A percentile compares a stretch with the other conserved stretches of the same genome.
These are phyloP conservation scores for Setomelanomma holmii DNA, from an alignment of 2,329 filamentous ascomycete species.

Conservation along the genomic window DNA sequence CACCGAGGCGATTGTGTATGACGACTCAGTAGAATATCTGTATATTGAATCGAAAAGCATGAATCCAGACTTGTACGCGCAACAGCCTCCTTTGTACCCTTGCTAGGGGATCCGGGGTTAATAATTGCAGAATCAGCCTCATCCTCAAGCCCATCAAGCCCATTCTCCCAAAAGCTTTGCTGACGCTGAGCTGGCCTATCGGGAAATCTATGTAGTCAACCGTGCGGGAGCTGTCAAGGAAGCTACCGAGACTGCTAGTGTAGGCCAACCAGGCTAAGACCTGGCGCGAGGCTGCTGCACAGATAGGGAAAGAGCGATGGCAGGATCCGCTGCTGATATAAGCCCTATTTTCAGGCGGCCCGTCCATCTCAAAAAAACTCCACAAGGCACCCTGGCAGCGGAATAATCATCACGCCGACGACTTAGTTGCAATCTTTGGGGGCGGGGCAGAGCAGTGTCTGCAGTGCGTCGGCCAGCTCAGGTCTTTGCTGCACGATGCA, in stretches of 20 bases:
- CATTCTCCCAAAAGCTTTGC: not conserved
- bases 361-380: not conserved
- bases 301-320: not conserved
- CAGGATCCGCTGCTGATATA: conserved; percentile 1
- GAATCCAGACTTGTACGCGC: not conserved
- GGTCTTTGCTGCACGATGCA: not conserved
- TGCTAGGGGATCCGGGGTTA: not conserved
- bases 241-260: not conserved
- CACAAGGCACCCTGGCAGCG: not conserved
- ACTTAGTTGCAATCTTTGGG: not conserved
- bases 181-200: not conserved
- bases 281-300: not conserved
- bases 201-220: too few relatives aligned
- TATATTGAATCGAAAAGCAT: not conserved
- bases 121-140: not conserved
- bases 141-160: not conserved
- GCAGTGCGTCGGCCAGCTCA: not conserved
- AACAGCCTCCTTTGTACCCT: not conserved
- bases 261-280: not conserved
- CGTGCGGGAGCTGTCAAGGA: not conserved
- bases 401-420: not conserved
- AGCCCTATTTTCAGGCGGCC: conserved; percentile 1
- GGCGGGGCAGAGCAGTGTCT: not conserved
- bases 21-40: not conserved
- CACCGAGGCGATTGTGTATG: not conserved